These are phyloP conservation scores for Coffea canephora DNA, from an alignment of 257 asterid species.

Conservation along the genomic window DNA sequence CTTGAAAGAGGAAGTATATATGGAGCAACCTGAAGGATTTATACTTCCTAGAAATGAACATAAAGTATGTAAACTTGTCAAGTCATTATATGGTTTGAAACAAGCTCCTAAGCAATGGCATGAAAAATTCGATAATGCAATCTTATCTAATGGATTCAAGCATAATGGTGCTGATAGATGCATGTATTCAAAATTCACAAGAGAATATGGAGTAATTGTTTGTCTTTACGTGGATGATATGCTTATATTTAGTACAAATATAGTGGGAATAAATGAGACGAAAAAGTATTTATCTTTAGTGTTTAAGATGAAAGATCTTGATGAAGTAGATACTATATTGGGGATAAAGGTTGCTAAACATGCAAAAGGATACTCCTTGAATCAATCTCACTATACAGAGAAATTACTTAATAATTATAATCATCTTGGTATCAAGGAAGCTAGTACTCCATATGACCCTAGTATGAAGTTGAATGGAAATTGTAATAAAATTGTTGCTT, in stretches of 20 bases:
- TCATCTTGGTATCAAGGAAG: not conserved
- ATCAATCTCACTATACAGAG: not conserved
- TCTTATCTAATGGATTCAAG: not conserved
- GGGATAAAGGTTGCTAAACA: not conserved
- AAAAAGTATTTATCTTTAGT: conserved; percentile 1
- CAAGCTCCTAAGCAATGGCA: conserved; percentile 1
- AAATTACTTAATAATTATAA: not conserved
- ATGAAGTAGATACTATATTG: conserved; percentile 1
- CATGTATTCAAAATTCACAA: not conserved
- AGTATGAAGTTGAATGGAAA: not conserved
- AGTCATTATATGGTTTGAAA: not conserved
- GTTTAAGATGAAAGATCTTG: conserved; percentile 1
- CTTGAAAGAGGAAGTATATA: not conserved
- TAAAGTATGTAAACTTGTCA: not conserved
- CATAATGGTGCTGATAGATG: not conserved
- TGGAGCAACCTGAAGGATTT: conserved; percentile 1
- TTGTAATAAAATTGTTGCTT: not conserved
- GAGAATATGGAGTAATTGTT: too few species aligned
- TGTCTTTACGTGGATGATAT: not conserved
- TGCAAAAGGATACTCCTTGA: not conserved
- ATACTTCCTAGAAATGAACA: not conserved
- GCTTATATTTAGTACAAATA: not conserved
- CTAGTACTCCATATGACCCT: not conserved
- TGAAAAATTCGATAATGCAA: not conserved
- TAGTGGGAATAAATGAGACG: not conserved